phyloP scores from a whole-genome alignment of 495 filamentous ascomycete species.

The Lepidopterella palustris region DNA sequence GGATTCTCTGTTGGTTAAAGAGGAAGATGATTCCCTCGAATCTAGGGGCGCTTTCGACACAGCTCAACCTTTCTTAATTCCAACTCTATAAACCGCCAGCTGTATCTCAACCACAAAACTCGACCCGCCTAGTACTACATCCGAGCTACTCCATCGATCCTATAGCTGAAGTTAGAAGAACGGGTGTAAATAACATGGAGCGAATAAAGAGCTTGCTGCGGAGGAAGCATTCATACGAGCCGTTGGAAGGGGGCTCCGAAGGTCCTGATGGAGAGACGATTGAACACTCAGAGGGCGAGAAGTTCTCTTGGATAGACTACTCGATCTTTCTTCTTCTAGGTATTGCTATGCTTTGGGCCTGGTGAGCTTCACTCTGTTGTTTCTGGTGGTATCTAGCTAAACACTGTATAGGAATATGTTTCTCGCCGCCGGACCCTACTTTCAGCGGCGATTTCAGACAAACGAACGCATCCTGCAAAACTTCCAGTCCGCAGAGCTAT shows the following conservation, averaged over 20 bases:
- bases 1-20: not conserved
- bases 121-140: too few relatives aligned
- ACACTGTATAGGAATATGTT: conserved; percentile 81
- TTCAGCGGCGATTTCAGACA: conserved; percentile 71
- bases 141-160: not conserved
- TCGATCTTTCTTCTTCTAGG: conserved; percentile 78
- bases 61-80: not conserved
- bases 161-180: not conserved
- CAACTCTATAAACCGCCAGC: not conserved
- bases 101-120: too few relatives aligned
- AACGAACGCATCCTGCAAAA: conserved; percentile 63
- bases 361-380: conserved; percentile 51
- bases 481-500: conserved; percentile 83
- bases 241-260: conserved; percentile 28
- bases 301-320: conserved; percentile 65
- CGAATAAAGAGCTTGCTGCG: conserved; percentile 26
- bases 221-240: conserved; percentile 32
- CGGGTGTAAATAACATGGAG: conserved; percentile 26
- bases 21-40: not conserved
- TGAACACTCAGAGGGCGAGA: conserved; percentile 7
- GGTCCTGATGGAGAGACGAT: conserved; percentile 23
- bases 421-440: conserved; percentile 88
- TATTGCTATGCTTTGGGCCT: conserved; percentile 92
- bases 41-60: not conserved
- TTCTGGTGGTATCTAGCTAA: not conserved